Conservation (phyloP, 1,284 basidiomycete genomes). For the Fomitopsis betulina region DNA sequence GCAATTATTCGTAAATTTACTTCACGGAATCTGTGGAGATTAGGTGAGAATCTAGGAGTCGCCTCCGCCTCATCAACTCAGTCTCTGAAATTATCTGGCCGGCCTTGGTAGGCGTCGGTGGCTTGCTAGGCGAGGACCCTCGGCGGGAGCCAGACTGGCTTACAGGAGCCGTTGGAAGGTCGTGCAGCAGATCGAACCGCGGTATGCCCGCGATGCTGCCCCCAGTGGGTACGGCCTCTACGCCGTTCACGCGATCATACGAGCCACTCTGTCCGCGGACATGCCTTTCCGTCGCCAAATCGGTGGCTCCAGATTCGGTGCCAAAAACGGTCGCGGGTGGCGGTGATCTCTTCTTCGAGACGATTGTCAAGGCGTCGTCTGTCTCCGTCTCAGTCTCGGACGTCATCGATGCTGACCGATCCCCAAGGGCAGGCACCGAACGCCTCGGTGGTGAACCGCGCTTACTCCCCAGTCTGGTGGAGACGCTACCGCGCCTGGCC, state of each 20-base stretch:
- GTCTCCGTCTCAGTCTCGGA: conserved; percentile 49
- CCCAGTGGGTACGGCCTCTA: neutral
- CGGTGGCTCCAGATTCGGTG: neutral
- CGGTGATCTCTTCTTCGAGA: conserved; percentile 52
- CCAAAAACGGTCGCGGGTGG: conserved; percentile 23
- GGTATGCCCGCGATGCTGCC: neutral
- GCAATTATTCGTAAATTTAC: neutral
- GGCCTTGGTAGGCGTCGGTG: conserved; percentile 35
- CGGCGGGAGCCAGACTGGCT: neutral
- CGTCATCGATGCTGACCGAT: conserved; percentile 23
- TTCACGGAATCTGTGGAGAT: conserved; percentile 23
- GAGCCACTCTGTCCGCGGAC: neutral
- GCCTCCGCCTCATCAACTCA: conserved; percentile 74
- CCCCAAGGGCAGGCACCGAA: conserved; percentile 13
- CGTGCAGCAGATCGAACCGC: conserved; percentile 12
- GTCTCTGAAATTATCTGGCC: conserved; percentile 70
- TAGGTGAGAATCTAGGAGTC: conserved; percentile 63
- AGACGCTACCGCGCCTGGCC: conserved; percentile 2
- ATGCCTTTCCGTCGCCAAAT: neutral
- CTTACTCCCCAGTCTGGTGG: conserved; percentile 1
- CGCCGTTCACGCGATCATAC: neutral
- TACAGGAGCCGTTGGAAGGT: neutral
- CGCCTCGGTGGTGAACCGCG: neutral
- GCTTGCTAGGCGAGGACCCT: conserved; percentile 8
- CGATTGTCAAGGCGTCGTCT: conserved; percentile 68